Conservation (phyloP, 148 eudicot species). For the Dianthus caryophyllus region DNA sequence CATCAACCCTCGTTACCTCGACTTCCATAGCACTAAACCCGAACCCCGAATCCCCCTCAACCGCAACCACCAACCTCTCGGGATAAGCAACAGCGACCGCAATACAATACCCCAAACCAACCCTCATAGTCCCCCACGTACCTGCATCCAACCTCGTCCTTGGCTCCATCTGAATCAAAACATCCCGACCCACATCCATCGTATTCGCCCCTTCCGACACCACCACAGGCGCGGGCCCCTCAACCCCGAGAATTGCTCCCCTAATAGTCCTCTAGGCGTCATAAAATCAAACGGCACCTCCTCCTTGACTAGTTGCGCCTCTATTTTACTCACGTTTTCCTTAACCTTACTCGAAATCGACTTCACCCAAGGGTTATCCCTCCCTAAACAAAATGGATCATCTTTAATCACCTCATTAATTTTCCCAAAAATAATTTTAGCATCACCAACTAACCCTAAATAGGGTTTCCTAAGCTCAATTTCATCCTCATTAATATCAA, state of each 20-base stretch:
- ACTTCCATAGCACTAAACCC: slow-evolving; percentile 99
- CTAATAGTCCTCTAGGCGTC: slow-evolving; percentile 91
- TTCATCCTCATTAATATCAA: slow-evolving; percentile 72
- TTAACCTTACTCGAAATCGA: slow-evolving; percentile 59
- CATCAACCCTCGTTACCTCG: too few species aligned
- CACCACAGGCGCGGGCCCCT: slow-evolving; percentile 79
- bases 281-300: slow-evolving; percentile 88
- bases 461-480: slow-evolving; percentile 65
- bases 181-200: slow-evolving; percentile 90
- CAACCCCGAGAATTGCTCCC: slow-evolving; percentile 64
- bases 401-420: slow-evolving; percentile 76
- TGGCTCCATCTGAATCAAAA: slow-evolving; percentile 86
- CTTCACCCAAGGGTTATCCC: slow-evolving; percentile 72
- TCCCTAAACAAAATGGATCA: slow-evolving; percentile 84
- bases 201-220: slow-evolving; percentile 98
- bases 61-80: slow-evolving; percentile 90
- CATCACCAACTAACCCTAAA: slow-evolving; percentile 85
- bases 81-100: slow-evolving; percentile 97
- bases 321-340: slow-evolving; percentile 84
- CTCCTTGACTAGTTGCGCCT: slow-evolving; percentile 69
- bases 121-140: slow-evolving; percentile 99
- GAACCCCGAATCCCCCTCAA: slow-evolving; percentile 98
- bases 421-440: slow-evolving; percentile 51
- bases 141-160: slow-evolving; percentile 98
- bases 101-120: slow-evolving; percentile 95